Evolutionary conservation across 192 early-diverging fungal genomes (phyloP).

Genomic region (Anaeromyces robustus): DNA sequence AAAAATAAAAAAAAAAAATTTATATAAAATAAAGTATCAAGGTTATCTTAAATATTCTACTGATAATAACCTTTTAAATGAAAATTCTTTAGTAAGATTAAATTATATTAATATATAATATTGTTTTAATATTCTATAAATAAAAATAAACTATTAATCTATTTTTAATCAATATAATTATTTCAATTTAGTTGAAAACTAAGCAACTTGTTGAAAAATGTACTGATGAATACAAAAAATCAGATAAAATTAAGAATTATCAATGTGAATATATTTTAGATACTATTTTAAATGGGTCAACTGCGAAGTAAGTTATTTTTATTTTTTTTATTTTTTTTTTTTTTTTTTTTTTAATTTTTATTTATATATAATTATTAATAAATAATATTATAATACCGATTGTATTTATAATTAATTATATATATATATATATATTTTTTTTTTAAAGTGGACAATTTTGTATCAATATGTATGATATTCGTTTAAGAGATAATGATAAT

Average conservation of each 20-base stretch:
- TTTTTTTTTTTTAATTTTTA: no score
- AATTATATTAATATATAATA: no score
- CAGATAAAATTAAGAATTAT: slow-evolving; percentile 10
- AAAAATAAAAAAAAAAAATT: no score
- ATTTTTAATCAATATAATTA: no score
- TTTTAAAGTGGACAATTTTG: slow-evolving; percentile 16
- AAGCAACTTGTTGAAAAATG: no score
- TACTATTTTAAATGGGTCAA: slow-evolving; percentile 9
- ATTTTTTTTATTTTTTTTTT: neutral
- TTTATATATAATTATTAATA: no score
- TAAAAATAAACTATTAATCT: no score
- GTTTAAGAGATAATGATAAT: slow-evolving; percentile 33
- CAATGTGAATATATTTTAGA: slow-evolving; percentile 11
- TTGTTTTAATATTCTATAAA: no score
- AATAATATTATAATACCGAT: no score
- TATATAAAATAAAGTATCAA: slow-evolving; percentile 22
- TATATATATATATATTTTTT: no score
- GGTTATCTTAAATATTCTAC: slow-evolving; percentile 26
- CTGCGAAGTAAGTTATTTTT: slow-evolving; percentile 3
- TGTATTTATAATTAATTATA: no score
- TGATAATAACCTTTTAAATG: slow-evolving; percentile 14
- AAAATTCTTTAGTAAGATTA: neutral
- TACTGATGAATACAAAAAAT: slow-evolving; percentile 10
- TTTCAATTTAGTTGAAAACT: no score
- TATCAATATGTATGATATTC: slow-evolving; percentile 59